Evolutionary conservation across 148 eudicot species (phyloP).

Genomic region (Chenopodium quinoa): DNA sequence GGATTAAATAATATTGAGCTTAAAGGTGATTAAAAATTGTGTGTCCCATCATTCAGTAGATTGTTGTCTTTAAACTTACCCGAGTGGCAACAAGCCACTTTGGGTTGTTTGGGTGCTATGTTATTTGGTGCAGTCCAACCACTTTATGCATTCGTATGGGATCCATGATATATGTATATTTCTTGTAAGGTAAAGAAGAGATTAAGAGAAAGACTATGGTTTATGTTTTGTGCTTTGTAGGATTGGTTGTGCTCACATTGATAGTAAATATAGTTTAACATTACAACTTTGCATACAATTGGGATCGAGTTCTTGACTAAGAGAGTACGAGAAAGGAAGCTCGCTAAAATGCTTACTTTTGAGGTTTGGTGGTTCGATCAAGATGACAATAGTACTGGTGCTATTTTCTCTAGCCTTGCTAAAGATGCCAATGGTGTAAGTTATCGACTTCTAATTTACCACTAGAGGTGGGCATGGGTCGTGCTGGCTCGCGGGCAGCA

Average conservation of each 20-base stretch:
- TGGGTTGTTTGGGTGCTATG: constrained; percentile 56
- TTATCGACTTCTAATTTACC: neutral
- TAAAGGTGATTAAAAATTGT: neutral
- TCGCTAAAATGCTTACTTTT: constrained; percentile 69
- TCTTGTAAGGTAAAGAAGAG: constrained; percentile 43
- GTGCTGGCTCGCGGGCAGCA: no score
- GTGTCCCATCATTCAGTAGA: constrained; percentile 60
- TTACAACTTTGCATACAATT: constrained; percentile 77
- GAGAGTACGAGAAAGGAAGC: constrained; percentile 72
- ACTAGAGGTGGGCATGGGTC: no score
- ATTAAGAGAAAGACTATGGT: constrained; percentile 51
- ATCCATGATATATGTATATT: constrained; percentile 70
- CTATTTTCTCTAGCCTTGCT: constrained; percentile 76
- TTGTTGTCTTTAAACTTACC: constrained; percentile 64
- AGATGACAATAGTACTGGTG: constrained; percentile 76
- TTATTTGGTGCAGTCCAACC: constrained; percentile 80
- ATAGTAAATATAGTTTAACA: constrained; percentile 55
- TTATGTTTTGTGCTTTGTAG: constrained; percentile 55
- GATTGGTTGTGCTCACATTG: constrained; percentile 61
- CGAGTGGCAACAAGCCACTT: constrained; percentile 67
- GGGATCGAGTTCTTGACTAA: constrained; percentile 63
- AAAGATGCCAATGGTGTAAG: constrained; percentile 96
- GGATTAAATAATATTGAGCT: no score
- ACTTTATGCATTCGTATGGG: constrained; percentile 63
- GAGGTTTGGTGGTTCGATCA: constrained; percentile 90